These are phyloP conservation scores for Penicillium coffeae DNA, from an alignment of 495 filamentous ascomycete species.

Conservation along the genomic window DNA sequence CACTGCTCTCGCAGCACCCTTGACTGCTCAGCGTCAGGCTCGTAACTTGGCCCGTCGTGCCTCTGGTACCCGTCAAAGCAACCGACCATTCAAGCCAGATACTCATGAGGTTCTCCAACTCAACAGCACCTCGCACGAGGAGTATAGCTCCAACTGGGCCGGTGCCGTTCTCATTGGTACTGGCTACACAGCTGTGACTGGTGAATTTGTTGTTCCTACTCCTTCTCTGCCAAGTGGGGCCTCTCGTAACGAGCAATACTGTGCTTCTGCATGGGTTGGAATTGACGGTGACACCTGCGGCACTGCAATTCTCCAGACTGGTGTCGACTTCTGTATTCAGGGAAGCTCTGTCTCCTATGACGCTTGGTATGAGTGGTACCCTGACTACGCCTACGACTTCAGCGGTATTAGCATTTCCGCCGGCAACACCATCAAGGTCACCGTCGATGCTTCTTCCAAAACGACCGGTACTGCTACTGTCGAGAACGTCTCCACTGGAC, in stretches of 20 bases:
- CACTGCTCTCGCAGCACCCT: conserved; percentile 21
- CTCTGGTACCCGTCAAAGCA: conserved; percentile 9
- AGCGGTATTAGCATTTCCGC: conserved; percentile 42
- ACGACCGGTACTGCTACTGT: conserved; percentile 45
- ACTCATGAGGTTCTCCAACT: conserved; percentile 13
- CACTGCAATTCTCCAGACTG: conserved; percentile 54
- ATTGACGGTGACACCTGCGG: conserved; percentile 55
- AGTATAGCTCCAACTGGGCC: conserved; percentile 53
- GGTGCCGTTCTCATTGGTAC: conserved; percentile 47
- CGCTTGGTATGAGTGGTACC: conserved; percentile 25
- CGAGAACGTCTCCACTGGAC: conserved; percentile 47
- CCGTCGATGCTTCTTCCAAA: conserved; percentile 42
- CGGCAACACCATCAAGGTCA: conserved; percentile 52
- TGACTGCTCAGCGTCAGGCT: conserved; percentile 20
- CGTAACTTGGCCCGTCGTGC: conserved; percentile 17
- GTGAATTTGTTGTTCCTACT: conserved; percentile 46
- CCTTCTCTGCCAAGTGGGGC: conserved; percentile 41
- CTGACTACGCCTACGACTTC: conserved; percentile 51
- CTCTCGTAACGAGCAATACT: conserved; percentile 31
- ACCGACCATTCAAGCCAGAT: conserved; percentile 18
- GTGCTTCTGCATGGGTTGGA: conserved; percentile 55
- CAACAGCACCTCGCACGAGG: conserved; percentile 19
- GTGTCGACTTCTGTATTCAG: conserved; percentile 50
- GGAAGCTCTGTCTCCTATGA: conserved; percentile 35
- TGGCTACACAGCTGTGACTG: conserved; percentile 46